phyloP scores from a whole-genome alignment of 768 basidiomycete genomes.

The Leucocoprinus leucothites region DNA sequence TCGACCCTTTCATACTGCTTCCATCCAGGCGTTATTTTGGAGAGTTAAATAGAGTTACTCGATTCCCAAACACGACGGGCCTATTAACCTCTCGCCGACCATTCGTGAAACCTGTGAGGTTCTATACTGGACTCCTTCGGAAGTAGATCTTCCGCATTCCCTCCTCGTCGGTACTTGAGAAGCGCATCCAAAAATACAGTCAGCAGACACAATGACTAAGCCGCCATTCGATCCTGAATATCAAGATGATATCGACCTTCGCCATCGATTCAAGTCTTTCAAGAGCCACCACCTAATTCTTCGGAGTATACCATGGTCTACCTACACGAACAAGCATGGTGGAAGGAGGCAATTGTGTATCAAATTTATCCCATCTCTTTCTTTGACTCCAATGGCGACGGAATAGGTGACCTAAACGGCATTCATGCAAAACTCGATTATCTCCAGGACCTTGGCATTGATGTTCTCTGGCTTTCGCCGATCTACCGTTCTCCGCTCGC shows the following conservation, averaged over 20 bases:
- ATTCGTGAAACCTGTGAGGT: too few relatives aligned
- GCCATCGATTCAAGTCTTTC: background rate
- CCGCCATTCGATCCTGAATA: background rate
- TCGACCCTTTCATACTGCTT: too few relatives aligned
- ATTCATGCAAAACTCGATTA: slow-evolving; percentile 66
- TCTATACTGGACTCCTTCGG: too few relatives aligned
- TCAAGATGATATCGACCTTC: background rate
- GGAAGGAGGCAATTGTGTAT: slow-evolving; percentile 58
- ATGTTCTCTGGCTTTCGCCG: slow-evolving; percentile 68
- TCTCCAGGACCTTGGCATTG: slow-evolving; percentile 62
- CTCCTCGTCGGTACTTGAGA: background rate
- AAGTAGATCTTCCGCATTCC: too few relatives aligned
- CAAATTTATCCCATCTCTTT: slow-evolving; percentile 74
- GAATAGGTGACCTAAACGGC: slow-evolving; percentile 66
- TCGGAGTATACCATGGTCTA: slow-evolving; percentile 1
- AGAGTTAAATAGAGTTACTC: too few relatives aligned
- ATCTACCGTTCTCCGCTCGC: slow-evolving; percentile 67
- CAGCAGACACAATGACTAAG: too few relatives aligned
- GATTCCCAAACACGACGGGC: too few relatives aligned
- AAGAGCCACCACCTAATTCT: background rate
- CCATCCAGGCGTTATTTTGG: too few relatives aligned
- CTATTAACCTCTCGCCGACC: too few relatives aligned
- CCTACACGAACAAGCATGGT: slow-evolving; percentile 36
- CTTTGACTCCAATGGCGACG: slow-evolving; percentile 70
- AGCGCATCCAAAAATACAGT: background rate